Percentiles rank a stretch among this genome's conserved stretches.
These are phyloP conservation scores for Tardiomyces blankii DNA, from an alignment of 1,139 yeast species.

Conservation along the genomic window DNA sequence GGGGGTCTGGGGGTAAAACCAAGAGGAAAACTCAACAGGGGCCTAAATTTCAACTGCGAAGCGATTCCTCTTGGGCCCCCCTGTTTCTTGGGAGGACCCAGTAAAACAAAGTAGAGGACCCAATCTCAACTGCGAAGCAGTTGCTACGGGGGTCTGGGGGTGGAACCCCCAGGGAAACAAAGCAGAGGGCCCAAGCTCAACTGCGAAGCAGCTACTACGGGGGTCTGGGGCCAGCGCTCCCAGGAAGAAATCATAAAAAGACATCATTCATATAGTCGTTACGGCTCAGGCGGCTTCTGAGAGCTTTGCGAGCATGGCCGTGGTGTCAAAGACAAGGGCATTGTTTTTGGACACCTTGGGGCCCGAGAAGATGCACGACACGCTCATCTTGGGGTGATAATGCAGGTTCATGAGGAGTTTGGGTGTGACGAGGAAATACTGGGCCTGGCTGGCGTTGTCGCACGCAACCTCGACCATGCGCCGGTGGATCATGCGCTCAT, in stretches of 20 bases:
- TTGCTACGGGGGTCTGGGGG: too few species aligned
- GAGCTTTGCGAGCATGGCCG: not conserved
- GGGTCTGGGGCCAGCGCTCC: too few species aligned
- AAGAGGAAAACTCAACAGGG: too few species aligned
- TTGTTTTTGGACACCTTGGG: not conserved
- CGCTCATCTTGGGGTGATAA: conserved; percentile 73
- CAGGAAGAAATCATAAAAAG: too few species aligned
- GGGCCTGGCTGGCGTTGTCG: conserved; percentile 43
- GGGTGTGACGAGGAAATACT: conserved; percentile 89
- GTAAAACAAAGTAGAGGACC: too few species aligned
- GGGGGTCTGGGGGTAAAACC: too few species aligned
- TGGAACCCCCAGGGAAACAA: too few species aligned
- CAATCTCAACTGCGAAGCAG: too few species aligned
- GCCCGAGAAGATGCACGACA: conserved; percentile 60
- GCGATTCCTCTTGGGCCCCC: too few species aligned
- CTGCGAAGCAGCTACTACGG: not conserved
- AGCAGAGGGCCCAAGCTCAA: too few species aligned
- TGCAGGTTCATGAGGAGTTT: conserved; percentile 69
- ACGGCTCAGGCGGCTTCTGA: not conserved
- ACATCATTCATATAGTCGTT: not conserved
- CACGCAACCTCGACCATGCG: conserved; percentile 84
- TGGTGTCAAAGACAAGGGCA: not conserved
- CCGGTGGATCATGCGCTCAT: conserved; percentile 80
- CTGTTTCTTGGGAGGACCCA: too few species aligned
- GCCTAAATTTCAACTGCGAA: too few species aligned